Conservation (phyloP, 495 filamentous ascomycete species). For the Penicillium coffeae region DNA sequence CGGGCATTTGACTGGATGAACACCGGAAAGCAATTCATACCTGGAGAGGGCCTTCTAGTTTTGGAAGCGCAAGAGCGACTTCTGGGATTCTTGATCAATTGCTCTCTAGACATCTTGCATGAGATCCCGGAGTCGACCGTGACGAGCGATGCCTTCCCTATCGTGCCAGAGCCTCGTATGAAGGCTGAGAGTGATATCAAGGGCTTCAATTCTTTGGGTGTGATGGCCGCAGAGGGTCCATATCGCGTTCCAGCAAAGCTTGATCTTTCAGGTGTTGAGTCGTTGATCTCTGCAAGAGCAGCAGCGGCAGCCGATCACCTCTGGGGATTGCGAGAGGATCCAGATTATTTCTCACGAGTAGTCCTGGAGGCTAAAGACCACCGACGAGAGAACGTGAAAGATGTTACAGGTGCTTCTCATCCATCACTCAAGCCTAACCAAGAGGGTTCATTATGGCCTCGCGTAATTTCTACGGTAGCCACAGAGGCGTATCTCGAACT, state of each 20-base stretch:
- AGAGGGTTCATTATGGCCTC: not conserved
- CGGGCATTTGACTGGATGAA: not conserved
- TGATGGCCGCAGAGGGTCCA: not conserved
- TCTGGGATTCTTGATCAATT: conserved; percentile 46
- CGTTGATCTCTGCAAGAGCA: conserved; percentile 33
- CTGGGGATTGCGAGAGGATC: conserved; percentile 53
- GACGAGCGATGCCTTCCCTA: not conserved
- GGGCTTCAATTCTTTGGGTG: not conserved
- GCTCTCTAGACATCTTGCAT: conserved; percentile 16
- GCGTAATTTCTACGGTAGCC: not conserved
- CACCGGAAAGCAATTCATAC: conserved; percentile 19
- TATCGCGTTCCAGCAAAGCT: not conserved
- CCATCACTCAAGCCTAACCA: not conserved
- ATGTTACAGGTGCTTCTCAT: not conserved
- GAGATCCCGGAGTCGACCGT: not conserved
- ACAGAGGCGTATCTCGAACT: not conserved
- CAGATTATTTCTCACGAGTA: conserved; percentile 43
- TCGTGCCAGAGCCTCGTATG: not conserved
- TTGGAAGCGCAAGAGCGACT: conserved; percentile 38
- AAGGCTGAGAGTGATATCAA: not conserved
- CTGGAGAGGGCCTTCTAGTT: conserved; percentile 41
- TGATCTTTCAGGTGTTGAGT: not conserved
- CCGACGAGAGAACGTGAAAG: not conserved
- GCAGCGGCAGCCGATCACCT: conserved; percentile 46
- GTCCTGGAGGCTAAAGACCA: conserved; percentile 7